phyloP scores from a whole-genome alignment of 176 grass and related monocot genomes.

The Ananas comosus region DNA sequence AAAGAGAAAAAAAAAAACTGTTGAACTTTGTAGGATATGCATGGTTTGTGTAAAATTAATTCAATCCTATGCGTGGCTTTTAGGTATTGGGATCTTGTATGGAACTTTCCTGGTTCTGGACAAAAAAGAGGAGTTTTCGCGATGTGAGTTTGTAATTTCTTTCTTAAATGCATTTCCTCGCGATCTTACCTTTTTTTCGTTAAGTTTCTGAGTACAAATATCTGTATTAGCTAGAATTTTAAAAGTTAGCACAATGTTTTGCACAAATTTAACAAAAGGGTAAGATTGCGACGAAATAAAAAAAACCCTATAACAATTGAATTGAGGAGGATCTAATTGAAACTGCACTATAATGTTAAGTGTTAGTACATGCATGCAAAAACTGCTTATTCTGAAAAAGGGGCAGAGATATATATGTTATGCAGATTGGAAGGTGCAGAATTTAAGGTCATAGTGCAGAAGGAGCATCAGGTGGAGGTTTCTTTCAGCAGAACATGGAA shows the following conservation, averaged over 20 bases:
- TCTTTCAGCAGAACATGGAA: conserved; percentile 62
- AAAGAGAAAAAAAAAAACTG: neutral
- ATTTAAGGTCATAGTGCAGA: conserved; percentile 36
- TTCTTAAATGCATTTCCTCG: neutral
- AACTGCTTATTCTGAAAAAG: neutral
- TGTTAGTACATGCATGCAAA: neutral
- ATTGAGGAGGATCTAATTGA: conserved; percentile 5
- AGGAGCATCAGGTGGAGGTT: conserved; percentile 47
- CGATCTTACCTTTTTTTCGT: neutral
- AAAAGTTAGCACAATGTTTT: neutral
- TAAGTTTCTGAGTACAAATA: neutral
- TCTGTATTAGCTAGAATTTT: neutral
- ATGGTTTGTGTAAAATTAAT: neutral
- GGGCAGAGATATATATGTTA: neutral
- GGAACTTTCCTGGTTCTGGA: conserved; percentile 28
- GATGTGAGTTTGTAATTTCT: conserved; percentile 29
- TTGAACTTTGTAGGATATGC: neutral
- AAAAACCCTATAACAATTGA: neutral
- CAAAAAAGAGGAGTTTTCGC: conserved; percentile 24
- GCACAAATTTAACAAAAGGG: too few species aligned
- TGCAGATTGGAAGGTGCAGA: conserved; percentile 41
- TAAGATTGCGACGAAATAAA: too few species aligned
- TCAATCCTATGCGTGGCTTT: neutral
- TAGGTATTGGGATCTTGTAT: conserved; percentile 68
- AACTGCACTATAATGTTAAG: neutral